phyloP scores from a whole-genome alignment of 768 basidiomycete species.

The Porphyrellus cyaneotinctus region DNA sequence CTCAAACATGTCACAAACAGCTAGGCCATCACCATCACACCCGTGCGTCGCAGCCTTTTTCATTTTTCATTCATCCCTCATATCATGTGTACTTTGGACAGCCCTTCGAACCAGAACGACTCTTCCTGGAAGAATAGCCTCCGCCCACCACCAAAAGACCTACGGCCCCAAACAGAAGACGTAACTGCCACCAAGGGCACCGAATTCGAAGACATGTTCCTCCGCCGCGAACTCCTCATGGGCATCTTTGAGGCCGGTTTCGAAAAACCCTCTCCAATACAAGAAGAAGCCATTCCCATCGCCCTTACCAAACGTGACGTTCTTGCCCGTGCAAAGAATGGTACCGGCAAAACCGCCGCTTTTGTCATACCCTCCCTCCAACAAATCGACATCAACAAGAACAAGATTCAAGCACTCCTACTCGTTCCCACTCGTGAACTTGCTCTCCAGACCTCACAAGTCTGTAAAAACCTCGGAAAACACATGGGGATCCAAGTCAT shows the following conservation, averaged over 20 bases:
- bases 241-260: slow-evolving; percentile 99
- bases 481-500: slow-evolving; percentile 96
- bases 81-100: slow-evolving; percentile 7
- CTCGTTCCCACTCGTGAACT: slow-evolving; percentile 99
- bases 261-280: slow-evolving; percentile 95
- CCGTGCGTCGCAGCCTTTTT: slow-evolving; percentile 18
- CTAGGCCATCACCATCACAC: slow-evolving; percentile 32
- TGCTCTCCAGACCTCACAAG: slow-evolving; percentile 97
- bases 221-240: slow-evolving; percentile 95
- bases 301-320: slow-evolving; percentile 92
- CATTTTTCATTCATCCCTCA: neutral
- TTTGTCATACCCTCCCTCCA: slow-evolving; percentile 98
- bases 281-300: slow-evolving; percentile 97
- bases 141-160: slow-evolving; percentile 84
- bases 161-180: slow-evolving; percentile 95
- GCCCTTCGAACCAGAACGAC: slow-evolving; percentile 29
- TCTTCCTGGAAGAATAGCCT: slow-evolving; percentile 71
- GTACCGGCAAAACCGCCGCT: slow-evolving; percentile 97
- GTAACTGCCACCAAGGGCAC: slow-evolving; percentile 90
- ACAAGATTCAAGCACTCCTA: slow-evolving; percentile 93
- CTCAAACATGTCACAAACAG: slow-evolving; percentile 29
- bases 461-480: slow-evolving; percentile 94
- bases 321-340: slow-evolving; percentile 93
- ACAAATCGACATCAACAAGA: slow-evolving; percentile 76
- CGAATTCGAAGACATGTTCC: slow-evolving; percentile 93